Evolutionary conservation across 2,329 filamentous ascomycete genomes (phyloP).

Genomic region (Ophiocordyceps camponoti-rufipedis): DNA sequence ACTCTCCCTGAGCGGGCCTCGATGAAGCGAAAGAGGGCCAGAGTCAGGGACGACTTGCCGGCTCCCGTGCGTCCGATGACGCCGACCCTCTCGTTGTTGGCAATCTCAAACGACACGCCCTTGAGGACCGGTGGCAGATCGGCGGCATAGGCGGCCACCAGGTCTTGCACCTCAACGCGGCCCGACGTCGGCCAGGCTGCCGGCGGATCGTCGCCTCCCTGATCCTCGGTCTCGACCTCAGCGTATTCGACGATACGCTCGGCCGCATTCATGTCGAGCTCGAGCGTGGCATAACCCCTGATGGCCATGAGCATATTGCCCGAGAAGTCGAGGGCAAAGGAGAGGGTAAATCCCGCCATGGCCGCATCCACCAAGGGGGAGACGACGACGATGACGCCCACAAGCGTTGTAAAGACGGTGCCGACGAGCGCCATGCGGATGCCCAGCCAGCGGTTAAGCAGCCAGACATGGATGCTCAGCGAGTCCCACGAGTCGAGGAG

Average conservation of each 20-base stretch:
- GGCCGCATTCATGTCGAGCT: slow-evolving; percentile 63
- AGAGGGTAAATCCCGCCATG: slow-evolving; percentile 57
- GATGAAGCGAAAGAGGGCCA: slow-evolving; percentile 63
- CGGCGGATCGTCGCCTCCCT: slow-evolving; percentile 40
- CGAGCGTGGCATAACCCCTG: slow-evolving; percentile 49
- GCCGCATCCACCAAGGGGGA: slow-evolving; percentile 45
- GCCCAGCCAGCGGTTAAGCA: slow-evolving; percentile 62
- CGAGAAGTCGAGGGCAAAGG: slow-evolving; percentile 55
- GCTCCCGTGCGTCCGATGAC: slow-evolving; percentile 64
- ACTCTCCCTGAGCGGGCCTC: slow-evolving; percentile 49
- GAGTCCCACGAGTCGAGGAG: slow-evolving; percentile 51
- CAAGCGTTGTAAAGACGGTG: slow-evolving; percentile 46
- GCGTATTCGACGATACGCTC: slow-evolving; percentile 64
- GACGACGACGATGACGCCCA: slow-evolving; percentile 45
- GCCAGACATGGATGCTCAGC: slow-evolving; percentile 48
- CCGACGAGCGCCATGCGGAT: slow-evolving; percentile 55
- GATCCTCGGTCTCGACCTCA: slow-evolving; percentile 46
- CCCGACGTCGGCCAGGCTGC: slow-evolving; percentile 63
- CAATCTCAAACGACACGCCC: slow-evolving; percentile 47
- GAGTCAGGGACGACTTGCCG: slow-evolving; percentile 58
- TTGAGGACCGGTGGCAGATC: slow-evolving; percentile 55
- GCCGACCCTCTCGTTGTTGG: slow-evolving; percentile 52
- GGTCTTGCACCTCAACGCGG: slow-evolving; percentile 50
- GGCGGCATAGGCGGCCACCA: slow-evolving; percentile 54
- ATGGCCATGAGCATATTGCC: slow-evolving; percentile 45